Evolutionary conservation across 2,329 filamentous ascomycete species (phyloP), one percentile per base, ranked within the genome.

Genomic region (Paecilomyces variotii): DNA sequence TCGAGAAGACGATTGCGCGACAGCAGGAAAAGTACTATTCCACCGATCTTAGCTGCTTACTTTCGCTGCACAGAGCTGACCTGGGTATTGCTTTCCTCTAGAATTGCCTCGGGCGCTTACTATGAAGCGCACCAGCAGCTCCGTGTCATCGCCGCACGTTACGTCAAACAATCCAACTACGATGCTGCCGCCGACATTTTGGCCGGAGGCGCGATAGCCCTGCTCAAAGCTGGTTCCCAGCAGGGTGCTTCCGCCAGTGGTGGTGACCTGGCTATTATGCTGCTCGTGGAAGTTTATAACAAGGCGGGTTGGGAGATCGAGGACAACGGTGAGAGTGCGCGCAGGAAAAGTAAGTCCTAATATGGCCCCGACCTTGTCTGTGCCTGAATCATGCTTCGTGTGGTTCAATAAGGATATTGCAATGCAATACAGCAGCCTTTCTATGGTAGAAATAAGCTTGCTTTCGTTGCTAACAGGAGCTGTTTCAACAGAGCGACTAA

Each of bases 41-140:
- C 12, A 11, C 19, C 26, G 24, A n/a, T 4, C 28, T 35, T 3
- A 34, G 14, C 24, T 27, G 28, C 35, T 53, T 55, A 54, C 50
- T 52, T 53, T 49, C 39, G 35, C 1, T 39, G 35, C 61, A 54
- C 59, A 39, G 34, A 59, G 26, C 63, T 67, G 60, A 68, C 59
- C 50, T 60, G n/a, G 7, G 53, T 59, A 59, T 56, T 19, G 56
- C 53, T 53, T 59, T 26, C 35, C 53, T 61, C 57, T 67, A 90
- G 91, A 76, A 96, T 96, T 75, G 82, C 85, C 65, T 91, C 95
- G 75, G 93, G 92, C 69, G 88, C 94, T 73, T 97, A 86, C 82
- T 99, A 99, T 80, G 94, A 99, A 83, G 94, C 94, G 59, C 93
- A 97, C 78, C 94, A 99, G 76, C 94, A 99, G 80, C 90, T 96